Conservation (phyloP, 768 basidiomycete genomes). For the Daedalea quercina region DNA sequence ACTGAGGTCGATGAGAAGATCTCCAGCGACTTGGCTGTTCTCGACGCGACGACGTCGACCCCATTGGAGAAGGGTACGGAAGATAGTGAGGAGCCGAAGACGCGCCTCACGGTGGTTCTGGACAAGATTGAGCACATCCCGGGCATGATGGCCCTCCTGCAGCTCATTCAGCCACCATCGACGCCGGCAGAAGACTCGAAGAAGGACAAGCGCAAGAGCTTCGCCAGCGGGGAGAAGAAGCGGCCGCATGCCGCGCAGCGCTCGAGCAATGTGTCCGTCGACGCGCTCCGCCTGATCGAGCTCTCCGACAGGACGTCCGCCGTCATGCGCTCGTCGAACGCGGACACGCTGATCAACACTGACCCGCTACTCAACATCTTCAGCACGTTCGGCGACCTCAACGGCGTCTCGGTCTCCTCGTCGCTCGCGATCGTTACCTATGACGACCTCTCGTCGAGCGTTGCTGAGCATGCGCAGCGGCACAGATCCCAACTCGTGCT, state of each 20-base stretch:
- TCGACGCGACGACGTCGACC: background rate
- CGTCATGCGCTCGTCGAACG: conserved; percentile 74
- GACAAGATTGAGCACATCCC: conserved; percentile 79
- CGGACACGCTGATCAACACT: conserved; percentile 58
- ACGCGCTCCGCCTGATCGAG: conserved; percentile 85
- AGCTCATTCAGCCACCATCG: conserved; percentile 50
- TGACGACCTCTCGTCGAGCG: conserved; percentile 63
- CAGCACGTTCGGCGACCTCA: conserved; percentile 71
- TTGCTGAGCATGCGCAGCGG: conserved; percentile 53
- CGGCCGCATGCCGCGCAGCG: background rate
- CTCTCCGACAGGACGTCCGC: conserved; percentile 84
- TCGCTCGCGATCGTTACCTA: conserved; percentile 71
- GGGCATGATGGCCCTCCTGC: conserved; percentile 73
- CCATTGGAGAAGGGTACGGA: background rate
- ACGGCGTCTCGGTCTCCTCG: conserved; percentile 57
- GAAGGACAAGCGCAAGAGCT: background rate
- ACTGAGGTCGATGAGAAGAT: conserved; percentile 1
- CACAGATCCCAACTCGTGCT: conserved; percentile 67
- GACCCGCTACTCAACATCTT: conserved; percentile 72
- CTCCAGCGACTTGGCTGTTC: conserved; percentile 13
- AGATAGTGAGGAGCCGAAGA: conserved; percentile 37
- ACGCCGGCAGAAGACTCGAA: conserved; percentile 23
- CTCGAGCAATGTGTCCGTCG: conserved; percentile 35
- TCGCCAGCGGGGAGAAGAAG: background rate
- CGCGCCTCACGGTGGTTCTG: conserved; percentile 65